These are phyloP conservation scores for Boechera divaricarpa DNA, from an alignment of 345 rosid species.

Conservation along the genomic window DNA sequence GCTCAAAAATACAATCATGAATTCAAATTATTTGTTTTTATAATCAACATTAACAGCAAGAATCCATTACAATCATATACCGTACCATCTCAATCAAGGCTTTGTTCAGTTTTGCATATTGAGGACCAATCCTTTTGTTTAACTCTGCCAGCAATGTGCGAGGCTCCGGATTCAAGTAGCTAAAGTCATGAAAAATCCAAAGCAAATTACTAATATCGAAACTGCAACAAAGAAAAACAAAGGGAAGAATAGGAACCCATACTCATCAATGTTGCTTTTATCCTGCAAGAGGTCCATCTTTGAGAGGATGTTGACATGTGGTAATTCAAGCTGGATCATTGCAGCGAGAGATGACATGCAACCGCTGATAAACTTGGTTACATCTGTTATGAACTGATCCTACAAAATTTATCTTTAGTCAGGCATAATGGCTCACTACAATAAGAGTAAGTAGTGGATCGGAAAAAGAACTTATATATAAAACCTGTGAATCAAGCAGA, in stretches of 20 bases:
- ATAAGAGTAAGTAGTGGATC: background rate
- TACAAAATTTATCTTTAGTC: constrained; percentile 15
- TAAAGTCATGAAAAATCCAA: constrained; percentile 33
- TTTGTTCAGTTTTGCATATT: constrained; percentile 77
- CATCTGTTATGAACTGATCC: constrained; percentile 84
- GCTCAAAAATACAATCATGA: constrained; percentile 9
- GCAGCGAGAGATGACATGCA: constrained; percentile 98
- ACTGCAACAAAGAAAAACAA: background rate
- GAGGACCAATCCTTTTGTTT: constrained; percentile 83
- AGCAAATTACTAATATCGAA: constrained; percentile 25
- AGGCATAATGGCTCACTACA: constrained; percentile 18
- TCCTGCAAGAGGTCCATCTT: constrained; percentile 91
- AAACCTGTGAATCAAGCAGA: constrained; percentile 95
- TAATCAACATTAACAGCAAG: background rate
- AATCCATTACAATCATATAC: constrained; percentile 3
- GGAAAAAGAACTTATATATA: constrained; percentile 16
- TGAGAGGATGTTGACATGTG: constrained; percentile 85
- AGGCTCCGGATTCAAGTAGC: constrained; percentile 89
- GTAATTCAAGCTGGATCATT: constrained; percentile 92
- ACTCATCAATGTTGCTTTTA: constrained; percentile 76
- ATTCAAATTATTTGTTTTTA: background rate
- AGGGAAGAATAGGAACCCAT: constrained; percentile 30
- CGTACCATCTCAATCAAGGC: constrained; percentile 75
- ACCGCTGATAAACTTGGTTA: constrained; percentile 91
- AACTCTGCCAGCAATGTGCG: constrained; percentile 68